Base-by-base conservation (phyloP, 2,329 filamentous ascomycete species). In the Neofusicoccum sp. region DNA sequence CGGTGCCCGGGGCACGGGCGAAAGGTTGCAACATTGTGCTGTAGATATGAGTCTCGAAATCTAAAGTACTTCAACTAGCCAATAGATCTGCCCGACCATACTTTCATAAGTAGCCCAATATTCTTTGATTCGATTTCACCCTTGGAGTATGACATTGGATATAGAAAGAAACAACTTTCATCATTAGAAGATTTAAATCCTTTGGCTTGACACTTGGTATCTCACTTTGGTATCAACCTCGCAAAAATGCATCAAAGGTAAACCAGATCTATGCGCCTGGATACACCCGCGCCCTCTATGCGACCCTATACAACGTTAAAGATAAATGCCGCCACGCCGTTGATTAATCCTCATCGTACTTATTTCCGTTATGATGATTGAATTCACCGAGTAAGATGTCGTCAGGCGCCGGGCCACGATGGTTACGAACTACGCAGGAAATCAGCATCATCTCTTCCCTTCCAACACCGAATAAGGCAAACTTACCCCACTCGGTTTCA, bases 401-500 rank as follows among this genome's bases (percentile, higher is more conserved):
- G 69, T 92, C 89, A 4, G 74, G 85, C 70, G 71, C 83, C 74
- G 76, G 87, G 67, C 74, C 87, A 66, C 76, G 80, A 65, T 82
- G 83, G 65, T 81, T 86, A 76, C 76, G 82, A 64, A 82, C 83
- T 85, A 62, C 74, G 33, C 14, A 2, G 6, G 29, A 58, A 11
- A 60, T 70, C 60, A 71, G 67, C 28, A 22, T 44, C n/a, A 36
- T 11, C 12, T 6, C 3, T 34, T n/a, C 12, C 6, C 11, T 29
- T 14, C 22, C 4, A 6, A 4, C 28, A 36, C 22, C 16, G 33
- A 31, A 45, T 37, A 49, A 41, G 34, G 29, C 14, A 9, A 22
- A 78, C 78, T 87, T 81, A 77, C 92, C 85, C 90, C 91, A 97
- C 80, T 99, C 95, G 28, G 92, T 93, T 81, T 99, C 95, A 44